Evolutionary conservation across 2,329 filamentous ascomycete genomes (phyloP).

Genomic region (Stagonosporopsis cucurbitacearum): DNA sequence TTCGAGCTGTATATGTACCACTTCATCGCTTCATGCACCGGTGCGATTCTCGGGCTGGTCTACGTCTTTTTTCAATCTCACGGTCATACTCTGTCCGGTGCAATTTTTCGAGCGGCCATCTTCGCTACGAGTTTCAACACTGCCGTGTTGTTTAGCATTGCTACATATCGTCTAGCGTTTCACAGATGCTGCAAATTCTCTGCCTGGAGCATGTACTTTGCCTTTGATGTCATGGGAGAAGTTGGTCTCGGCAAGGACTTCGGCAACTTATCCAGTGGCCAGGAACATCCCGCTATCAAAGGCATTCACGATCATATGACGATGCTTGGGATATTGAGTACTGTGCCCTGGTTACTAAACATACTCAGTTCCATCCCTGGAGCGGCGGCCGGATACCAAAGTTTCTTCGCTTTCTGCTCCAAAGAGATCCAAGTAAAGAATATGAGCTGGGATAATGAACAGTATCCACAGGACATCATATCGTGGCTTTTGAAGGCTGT

Average conservation of each 20-base stretch:
- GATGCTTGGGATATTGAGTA: conserved; percentile 40
- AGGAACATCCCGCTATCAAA: conserved; percentile 42
- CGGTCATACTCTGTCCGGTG: no score
- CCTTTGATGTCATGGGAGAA: conserved; percentile 43
- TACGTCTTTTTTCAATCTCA: no score
- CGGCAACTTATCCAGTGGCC: conserved; percentile 29
- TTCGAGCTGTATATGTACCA: conserved; percentile 37
- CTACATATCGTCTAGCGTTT: no score
- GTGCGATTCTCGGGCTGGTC: conserved; percentile 1
- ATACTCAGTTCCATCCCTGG: conserved; percentile 42
- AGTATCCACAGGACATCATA: conserved; percentile 46
- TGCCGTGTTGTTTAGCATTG: no score
- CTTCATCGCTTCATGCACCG: conserved; percentile 24
- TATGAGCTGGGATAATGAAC: conserved; percentile 31
- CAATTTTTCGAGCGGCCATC: no score
- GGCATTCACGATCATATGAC: conserved; percentile 47
- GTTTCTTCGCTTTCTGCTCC: conserved; percentile 42
- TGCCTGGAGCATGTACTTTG: conserved; percentile 35
- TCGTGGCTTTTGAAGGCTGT: conserved; percentile 52
- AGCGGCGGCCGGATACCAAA: conserved; percentile 32
- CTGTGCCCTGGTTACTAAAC: conserved; percentile 48
- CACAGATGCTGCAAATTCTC: conserved; percentile 5
- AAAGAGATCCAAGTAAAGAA: conserved; percentile 42
- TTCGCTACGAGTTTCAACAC: no score
- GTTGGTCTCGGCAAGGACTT: conserved; percentile 38